A percentile compares a stretch with the other conserved stretches of the same genome.
These are phyloP conservation scores for Lactifluus rugatus DNA, from an alignment of 768 basidiomycete genomes.

Conservation along the genomic window DNA sequence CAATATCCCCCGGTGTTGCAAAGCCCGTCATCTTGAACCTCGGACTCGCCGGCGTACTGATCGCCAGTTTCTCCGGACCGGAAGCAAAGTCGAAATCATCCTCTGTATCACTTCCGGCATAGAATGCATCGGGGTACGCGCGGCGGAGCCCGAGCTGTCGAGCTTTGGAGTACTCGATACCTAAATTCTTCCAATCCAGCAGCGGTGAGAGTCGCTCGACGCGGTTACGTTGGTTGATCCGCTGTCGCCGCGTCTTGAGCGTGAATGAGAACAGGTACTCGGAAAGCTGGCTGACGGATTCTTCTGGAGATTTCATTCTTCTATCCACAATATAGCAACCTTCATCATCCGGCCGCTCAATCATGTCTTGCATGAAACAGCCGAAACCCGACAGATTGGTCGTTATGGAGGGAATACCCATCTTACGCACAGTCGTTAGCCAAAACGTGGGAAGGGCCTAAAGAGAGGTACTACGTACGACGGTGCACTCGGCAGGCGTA, in stretches of 20 bases:
- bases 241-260: conserved; percentile 82
- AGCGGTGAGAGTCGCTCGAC: conserved; percentile 90
- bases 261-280: conserved; percentile 67
- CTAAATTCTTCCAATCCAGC: conserved; percentile 97
- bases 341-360: conserved; percentile 89
- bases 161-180: conserved; percentile 94
- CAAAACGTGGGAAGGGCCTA: not conserved
- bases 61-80: conserved; percentile 62
- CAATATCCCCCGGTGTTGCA: conserved; percentile 90
- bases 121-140: conserved; percentile 93
- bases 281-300: conserved; percentile 78
- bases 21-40: conserved; percentile 60
- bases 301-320: conserved; percentile 80
- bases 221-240: conserved; percentile 97
- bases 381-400: conserved; percentile 98
- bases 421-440: conserved; percentile 36
- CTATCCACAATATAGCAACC: conserved; percentile 97
- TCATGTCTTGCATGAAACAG: conserved; percentile 96
- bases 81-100: conserved; percentile 46
- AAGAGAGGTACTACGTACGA: conserved; percentile 41
- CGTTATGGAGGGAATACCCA: conserved; percentile 96
- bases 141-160: conserved; percentile 83
- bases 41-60: conserved; percentile 83
- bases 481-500: conserved; percentile 98
- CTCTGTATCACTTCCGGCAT: conserved; percentile 48